Base-by-base conservation (phyloP, 1,284 basidiomycete species). In the Tilletiopsis washingtonensis region DNA sequence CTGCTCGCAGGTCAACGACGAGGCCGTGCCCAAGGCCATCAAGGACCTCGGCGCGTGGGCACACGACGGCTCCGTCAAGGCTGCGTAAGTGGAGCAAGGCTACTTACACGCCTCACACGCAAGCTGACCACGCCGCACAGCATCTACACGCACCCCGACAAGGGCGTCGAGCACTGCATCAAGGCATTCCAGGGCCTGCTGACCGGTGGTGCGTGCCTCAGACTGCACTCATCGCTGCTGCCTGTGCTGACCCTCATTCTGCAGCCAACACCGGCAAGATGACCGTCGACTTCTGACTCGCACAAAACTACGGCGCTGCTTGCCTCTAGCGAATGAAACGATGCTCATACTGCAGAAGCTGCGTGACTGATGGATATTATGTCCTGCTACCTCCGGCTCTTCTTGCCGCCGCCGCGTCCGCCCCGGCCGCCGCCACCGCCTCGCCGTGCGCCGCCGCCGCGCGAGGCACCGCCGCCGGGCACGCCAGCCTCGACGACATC, bases 401-500 rank as follows among this genome's bases (percentile, higher is more conserved):
- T 29, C 42, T 29, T 43, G 5, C 27, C 25, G 19, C 42, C 27
- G 12, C 42, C 42, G 5, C 42, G 4, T n/a, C n/a, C n/a, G 15
- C 42, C 42, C 19, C 42, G 15, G 15, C 25, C 40, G 14, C 40
- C 40, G 17, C 40, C 42, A 32, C 42, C 26, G 24, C 32, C 32
- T 15, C 43, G 27, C 12, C 50, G 23, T 48, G 26, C 27, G 39
- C 40, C 27, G 29, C 45, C 46, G 27, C 51, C 29, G 29, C 39
- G 25, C n/a, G n/a, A n/a, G n/a, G n/a, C n/a, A 19, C 47, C 27
- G 49, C 51, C 40, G 29, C 39, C 40, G 7, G 43, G 53, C 50
- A 47, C 39, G 53, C 38, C 44, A 29, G 41, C 48, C 38, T 47
- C 43, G 15, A 47, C 46, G 6, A 41, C 59, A 41, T 73, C 70